Conservation (phyloP, 169 alveolate species). For the Babesia microti region DNA sequence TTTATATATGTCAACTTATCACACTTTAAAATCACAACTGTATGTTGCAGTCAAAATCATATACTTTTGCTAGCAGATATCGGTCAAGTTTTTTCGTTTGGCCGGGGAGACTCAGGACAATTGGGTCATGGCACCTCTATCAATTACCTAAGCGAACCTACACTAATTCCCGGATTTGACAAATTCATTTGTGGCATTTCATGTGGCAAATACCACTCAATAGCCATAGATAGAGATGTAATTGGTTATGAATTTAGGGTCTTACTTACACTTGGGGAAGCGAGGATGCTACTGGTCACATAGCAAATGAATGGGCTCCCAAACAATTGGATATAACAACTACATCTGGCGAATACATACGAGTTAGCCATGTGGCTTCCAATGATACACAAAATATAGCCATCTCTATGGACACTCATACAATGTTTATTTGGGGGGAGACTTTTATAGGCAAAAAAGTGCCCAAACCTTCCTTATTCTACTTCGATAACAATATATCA, state of each 20-base stretch:
- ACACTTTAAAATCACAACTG: constrained; percentile 45
- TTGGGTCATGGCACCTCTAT: constrained; percentile 50
- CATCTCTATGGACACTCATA: constrained; percentile 39
- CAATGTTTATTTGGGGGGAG: constrained; percentile 58
- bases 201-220: constrained; percentile 55
- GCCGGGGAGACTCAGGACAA: constrained; percentile 63
- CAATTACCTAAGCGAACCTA: constrained; percentile 40
- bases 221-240: constrained; percentile 25
- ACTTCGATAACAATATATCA: constrained; percentile 32
- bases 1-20: constrained; percentile 51
- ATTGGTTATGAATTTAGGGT: constrained; percentile 24
- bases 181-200: constrained; percentile 35
- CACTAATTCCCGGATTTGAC: constrained; percentile 29
- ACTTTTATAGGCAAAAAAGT: constrained; percentile 50
- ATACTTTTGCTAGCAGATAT: constrained; percentile 46
- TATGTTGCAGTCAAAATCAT: constrained; percentile 49
- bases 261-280: constrained; percentile 56
- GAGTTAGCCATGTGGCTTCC: constrained; percentile 9
- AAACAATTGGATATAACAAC: constrained; percentile 17
- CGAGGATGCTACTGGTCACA: constrained; percentile 55
- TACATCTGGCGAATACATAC: constrained; percentile 3
- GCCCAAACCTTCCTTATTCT: constrained; percentile 47
- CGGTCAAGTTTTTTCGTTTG: constrained; percentile 48
- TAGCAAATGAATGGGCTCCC: constrained; percentile 12
- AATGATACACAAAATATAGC: constrained; percentile 52